Conservation (phyloP, 164 flowering plant genomes). For the Vitis rotundifolia region DNA sequence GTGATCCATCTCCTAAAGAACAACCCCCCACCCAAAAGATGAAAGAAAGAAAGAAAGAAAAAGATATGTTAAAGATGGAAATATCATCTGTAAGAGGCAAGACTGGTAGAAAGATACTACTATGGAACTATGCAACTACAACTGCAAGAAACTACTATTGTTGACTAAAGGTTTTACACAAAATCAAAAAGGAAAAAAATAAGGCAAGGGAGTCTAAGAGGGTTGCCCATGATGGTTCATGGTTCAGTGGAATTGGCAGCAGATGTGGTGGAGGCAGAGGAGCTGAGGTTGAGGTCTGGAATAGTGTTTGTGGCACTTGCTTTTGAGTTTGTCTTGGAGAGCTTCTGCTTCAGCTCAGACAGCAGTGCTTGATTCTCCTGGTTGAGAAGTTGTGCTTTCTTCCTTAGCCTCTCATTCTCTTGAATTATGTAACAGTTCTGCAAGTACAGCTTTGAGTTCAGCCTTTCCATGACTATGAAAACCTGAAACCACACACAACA, state of each 20-base stretch:
- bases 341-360: slow-evolving; percentile 65
- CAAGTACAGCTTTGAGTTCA: slow-evolving; percentile 77
- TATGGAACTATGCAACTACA: slow-evolving; percentile 20
- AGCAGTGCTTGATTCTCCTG: slow-evolving; percentile 81
- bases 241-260: slow-evolving; percentile 33
- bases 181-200: not conserved
- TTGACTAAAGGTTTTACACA: slow-evolving; percentile 19
- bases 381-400: slow-evolving; percentile 76
- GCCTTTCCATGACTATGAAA: slow-evolving; percentile 56
- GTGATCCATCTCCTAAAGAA: slow-evolving; percentile 15
- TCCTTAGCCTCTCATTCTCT: slow-evolving; percentile 88
- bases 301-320: slow-evolving; percentile 20
- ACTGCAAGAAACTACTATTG: slow-evolving; percentile 12
- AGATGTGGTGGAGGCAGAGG: slow-evolving; percentile 30
- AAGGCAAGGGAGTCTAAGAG: slow-evolving; percentile 12
- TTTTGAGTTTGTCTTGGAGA: slow-evolving; percentile 41
- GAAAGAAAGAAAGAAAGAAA: too few species aligned
- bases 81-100: slow-evolving; percentile 9
- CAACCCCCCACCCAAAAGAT: slow-evolving; percentile 18
- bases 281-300: slow-evolving; percentile 50
- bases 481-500: slow-evolving; percentile 21
- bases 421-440: slow-evolving; percentile 84
- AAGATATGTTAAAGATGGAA: slow-evolving; percentile 12
- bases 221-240: slow-evolving; percentile 15
- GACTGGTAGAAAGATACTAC: slow-evolving; percentile 15